Percentiles rank a stretch among this genome's conserved stretches.
Evolutionary conservation across 176 grass and related monocot genomes (phyloP).

Genomic region (Coix lacrymajobi): DNA sequence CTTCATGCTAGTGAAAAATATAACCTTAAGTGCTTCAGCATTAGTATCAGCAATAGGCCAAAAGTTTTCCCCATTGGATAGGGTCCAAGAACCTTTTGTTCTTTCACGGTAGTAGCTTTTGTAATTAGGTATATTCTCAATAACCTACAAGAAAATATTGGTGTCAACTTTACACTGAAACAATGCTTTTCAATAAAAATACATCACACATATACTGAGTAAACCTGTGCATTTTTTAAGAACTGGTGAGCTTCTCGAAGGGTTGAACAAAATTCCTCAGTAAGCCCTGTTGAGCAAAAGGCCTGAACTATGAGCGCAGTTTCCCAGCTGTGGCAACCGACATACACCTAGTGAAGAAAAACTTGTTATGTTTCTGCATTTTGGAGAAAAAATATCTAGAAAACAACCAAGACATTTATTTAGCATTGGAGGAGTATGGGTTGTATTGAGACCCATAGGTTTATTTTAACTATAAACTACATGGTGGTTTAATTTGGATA

Average conservation of each 20-base stretch:
- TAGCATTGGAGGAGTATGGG: neutral
- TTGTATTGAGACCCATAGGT: neutral
- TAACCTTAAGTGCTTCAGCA: conserved; percentile 36
- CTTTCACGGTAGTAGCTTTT: conserved; percentile 25
- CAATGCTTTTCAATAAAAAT: neutral
- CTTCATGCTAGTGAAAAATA: neutral
- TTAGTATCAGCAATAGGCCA: conserved; percentile 30
- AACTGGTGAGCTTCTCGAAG: conserved; percentile 44
- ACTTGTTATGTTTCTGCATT: neutral
- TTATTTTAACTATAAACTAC: neutral
- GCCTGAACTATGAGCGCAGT: conserved; percentile 58
- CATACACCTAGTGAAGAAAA: conserved; percentile 26
- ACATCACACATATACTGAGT: neutral
- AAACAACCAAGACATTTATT: neutral
- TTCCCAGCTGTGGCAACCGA: conserved; percentile 61
- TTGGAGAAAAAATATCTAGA: neutral
- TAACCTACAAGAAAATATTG: conserved; percentile 3
- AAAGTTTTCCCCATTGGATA: conserved; percentile 31
- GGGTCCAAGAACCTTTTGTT: conserved; percentile 32
- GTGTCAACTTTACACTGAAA: neutral
- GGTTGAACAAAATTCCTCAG: conserved; percentile 22
- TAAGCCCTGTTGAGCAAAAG: conserved; percentile 38
- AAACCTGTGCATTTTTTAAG: conserved; percentile 38
- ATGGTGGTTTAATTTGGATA: neutral
- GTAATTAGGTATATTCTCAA: conserved; percentile 16